Evolutionary conservation across 306 rosid genomes (phyloP), one percentile per base, ranked within the genome.

Genomic region (Phaseolus lunatus): DNA sequence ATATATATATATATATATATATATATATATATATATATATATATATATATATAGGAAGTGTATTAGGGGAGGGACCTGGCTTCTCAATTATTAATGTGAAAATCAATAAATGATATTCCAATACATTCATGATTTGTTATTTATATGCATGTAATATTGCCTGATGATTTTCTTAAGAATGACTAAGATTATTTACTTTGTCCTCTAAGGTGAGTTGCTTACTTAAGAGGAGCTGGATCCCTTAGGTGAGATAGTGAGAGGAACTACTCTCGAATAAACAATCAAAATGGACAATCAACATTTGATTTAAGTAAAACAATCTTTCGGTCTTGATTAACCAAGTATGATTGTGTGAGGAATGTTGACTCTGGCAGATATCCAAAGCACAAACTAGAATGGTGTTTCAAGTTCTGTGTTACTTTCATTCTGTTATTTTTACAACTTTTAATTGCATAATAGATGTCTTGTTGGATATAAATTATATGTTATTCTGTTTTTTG

Each of bases 401-500:
- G 26, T 33, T 33, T 39, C 18, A 65, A 65, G 41, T 59, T 81
- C 20, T 2, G 22, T 75, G 71, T 59, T 27, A 47, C 41, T 65
- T 75, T 75, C 37, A 15, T 48, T 78, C 18, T 66, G 26, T 64
- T 47, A 31, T 24, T 72, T 37, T 39, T 50, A 15, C 31, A 16
- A 20, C 23, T 67, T 72, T 57, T 49, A 13, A 49, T 68, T 68
- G 10, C 26, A 45, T 68, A 33, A 49, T 49, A 70, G 62, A 43
- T 62, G 63, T 53, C 26, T 12, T 52, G 26, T 62, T 78, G 20
- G 69, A 37, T 8, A 37, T 64, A 37, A 64, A 5, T 37, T 59
- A 20, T 19, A 64, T 69, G 70, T 9, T 59, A 3, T 59, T 63
- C 13, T 41, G 37, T 79, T 67, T 31, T 70, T 78, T 59, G 68